These are phyloP conservation scores for Bruguiera sexangula DNA, from an alignment of 345 rosid genomes.

Conservation along the genomic window DNA sequence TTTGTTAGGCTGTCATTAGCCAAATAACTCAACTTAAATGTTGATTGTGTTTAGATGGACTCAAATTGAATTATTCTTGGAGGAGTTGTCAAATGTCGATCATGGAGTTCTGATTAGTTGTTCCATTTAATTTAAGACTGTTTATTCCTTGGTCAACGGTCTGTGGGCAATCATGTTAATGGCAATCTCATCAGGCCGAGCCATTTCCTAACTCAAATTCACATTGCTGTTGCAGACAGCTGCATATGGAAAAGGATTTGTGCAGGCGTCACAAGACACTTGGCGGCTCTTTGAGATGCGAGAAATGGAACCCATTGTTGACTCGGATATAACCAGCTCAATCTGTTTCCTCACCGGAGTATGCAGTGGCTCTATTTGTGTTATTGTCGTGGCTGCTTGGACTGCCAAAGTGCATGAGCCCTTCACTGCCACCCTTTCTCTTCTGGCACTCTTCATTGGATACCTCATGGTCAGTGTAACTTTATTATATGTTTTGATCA, in stretches of 20 bases:
- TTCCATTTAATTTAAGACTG: no score
- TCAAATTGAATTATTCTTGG: no score
- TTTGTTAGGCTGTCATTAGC: no score
- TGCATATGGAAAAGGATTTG: slow-evolving; percentile 91
- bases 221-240: slow-evolving; percentile 52
- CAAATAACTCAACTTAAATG: no score
- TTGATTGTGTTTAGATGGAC: no score
- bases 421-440: slow-evolving; percentile 74
- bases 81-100: no score
- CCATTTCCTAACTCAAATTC: not conserved
- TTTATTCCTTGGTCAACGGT: not conserved
- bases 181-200: not conserved
- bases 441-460: slow-evolving; percentile 72
- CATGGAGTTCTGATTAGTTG: no score
- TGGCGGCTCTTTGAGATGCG: slow-evolving; percentile 68
- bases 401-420: slow-evolving; percentile 53
- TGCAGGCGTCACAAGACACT: slow-evolving; percentile 84
- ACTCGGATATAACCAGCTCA: slow-evolving; percentile 82
- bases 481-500: not conserved
- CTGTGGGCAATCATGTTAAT: not conserved
- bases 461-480: slow-evolving; percentile 79
- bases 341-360: slow-evolving; percentile 92
- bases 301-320: slow-evolving; percentile 60
- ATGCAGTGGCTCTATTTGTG: slow-evolving; percentile 91
- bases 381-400: slow-evolving; percentile 84